Conservation (phyloP, 345 rosid species). For the Eucalyptus shirleyi region DNA sequence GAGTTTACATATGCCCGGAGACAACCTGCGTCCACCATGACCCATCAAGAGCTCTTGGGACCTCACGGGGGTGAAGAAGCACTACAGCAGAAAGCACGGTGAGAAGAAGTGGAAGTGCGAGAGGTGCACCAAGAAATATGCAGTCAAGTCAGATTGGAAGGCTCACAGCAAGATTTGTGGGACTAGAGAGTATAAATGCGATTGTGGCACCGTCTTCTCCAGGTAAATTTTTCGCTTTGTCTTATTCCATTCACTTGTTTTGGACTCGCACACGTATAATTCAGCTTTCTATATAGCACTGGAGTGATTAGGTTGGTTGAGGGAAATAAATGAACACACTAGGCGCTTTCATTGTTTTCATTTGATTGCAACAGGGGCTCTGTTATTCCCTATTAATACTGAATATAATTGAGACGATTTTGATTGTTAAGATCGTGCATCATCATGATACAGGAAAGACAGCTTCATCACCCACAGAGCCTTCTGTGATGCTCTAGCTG, state of each 20-base stretch:
- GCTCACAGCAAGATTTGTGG: constrained; percentile 43
- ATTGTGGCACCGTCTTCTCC: constrained; percentile 37
- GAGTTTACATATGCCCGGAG: constrained; percentile 36
- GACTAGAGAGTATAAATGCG: constrained; percentile 36
- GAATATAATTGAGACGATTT: not conserved
- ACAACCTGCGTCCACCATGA: constrained; percentile 34
- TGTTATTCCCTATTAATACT: not conserved
- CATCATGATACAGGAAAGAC: constrained; percentile 22
- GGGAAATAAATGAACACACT: not conserved
- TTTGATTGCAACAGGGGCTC: not conserved
- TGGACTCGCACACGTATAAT: not conserved
- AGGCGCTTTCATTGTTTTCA: not conserved
- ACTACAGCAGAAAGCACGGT: constrained; percentile 36
- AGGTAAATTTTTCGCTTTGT: constrained; percentile 4
- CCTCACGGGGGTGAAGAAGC: constrained; percentile 37
- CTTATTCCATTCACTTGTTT: not conserved
- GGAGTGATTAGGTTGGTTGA: not conserved
- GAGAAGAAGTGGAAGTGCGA: constrained; percentile 47
- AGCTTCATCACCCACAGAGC: constrained; percentile 50
- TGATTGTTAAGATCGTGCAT: not conserved
- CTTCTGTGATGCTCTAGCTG: constrained; percentile 42
- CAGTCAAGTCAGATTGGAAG: constrained; percentile 45
- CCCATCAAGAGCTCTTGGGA: constrained; percentile 36
- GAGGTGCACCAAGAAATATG: constrained; percentile 39
- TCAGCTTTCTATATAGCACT: not conserved